These are phyloP conservation scores for Raddia guianensis DNA, from an alignment of 176 grass and related monocot species.

Conservation along the genomic window DNA sequence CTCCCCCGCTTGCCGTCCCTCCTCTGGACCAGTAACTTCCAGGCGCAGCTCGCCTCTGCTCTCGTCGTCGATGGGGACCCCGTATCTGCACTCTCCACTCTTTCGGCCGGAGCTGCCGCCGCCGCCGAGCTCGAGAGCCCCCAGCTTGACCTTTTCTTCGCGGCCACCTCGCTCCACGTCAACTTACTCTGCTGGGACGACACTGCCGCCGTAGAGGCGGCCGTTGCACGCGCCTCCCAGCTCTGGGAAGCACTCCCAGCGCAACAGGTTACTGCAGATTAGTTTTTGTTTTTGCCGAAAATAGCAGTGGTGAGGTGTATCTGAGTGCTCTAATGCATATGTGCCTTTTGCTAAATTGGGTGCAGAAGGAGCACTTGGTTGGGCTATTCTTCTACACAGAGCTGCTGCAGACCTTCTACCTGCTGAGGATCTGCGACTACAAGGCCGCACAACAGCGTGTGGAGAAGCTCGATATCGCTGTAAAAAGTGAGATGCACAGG, in stretches of 20 bases:
- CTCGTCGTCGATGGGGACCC: slow-evolving; percentile 72
- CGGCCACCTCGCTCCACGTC: slow-evolving; percentile 75
- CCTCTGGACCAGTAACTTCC: slow-evolving; percentile 84
- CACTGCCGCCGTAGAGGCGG: slow-evolving; percentile 48
- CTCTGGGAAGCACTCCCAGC: slow-evolving; percentile 70
- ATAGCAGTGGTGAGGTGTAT: background rate
- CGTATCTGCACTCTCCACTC: slow-evolving; percentile 61
- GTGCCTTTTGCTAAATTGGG: background rate
- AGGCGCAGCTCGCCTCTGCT: slow-evolving; percentile 83
- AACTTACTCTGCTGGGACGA: slow-evolving; percentile 88
- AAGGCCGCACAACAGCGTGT: slow-evolving; percentile 69
- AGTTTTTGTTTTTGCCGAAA: background rate
- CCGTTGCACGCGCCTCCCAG: slow-evolving; percentile 41
- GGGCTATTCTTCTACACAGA: slow-evolving; percentile 93
- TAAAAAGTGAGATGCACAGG: slow-evolving; percentile 72
- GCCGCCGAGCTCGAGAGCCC: slow-evolving; percentile 63
- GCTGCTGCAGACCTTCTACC: slow-evolving; percentile 81
- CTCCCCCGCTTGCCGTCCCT: slow-evolving; percentile 44
- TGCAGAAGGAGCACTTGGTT: slow-evolving; percentile 67
- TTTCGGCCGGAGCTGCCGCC: slow-evolving; percentile 50
- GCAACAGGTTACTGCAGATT: slow-evolving; percentile 52
- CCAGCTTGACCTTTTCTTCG: slow-evolving; percentile 94
- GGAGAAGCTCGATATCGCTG: slow-evolving; percentile 67
- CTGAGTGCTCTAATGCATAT: slow-evolving; percentile 4
- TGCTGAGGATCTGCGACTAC: slow-evolving; percentile 87